Evolutionary conservation across 1,139 yeast species (phyloP).

Genomic region (Saccharomyces hybrid): DNA sequence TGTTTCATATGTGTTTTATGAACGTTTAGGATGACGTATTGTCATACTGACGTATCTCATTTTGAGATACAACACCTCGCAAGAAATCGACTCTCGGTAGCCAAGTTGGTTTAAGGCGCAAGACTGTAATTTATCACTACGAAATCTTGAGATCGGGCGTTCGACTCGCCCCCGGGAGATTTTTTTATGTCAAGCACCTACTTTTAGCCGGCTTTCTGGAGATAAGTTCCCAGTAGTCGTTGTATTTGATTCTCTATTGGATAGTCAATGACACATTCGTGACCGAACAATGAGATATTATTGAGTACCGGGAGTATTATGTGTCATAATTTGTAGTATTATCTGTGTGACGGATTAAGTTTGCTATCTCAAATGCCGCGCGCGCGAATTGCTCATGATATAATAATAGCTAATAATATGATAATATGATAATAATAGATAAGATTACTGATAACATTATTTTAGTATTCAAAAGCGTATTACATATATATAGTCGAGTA

Average conservation of each 20-base stretch:
- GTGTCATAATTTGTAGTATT: neutral
- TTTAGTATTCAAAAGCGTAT: neutral
- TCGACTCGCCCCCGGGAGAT: constrained; percentile 26
- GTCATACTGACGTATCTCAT: too few species aligned
- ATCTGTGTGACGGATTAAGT: neutral
- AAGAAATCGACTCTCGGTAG: constrained; percentile 16
- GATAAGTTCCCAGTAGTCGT: neutral
- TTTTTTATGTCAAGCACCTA: constrained; percentile 1
- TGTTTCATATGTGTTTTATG: too few species aligned
- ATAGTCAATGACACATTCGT: too few species aligned
- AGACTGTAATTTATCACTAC: constrained; percentile 20
- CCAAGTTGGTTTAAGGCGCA: constrained; percentile 29
- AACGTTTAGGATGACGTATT: too few species aligned
- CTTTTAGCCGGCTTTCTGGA: neutral
- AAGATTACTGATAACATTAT: neutral
- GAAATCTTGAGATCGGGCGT: constrained; percentile 25
- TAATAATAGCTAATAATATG: neutral
- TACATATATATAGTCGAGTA: neutral
- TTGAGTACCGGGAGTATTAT: neutral
- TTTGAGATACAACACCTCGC: too few species aligned
- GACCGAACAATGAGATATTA: neutral
- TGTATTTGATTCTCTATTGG: neutral
- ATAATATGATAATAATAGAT: neutral
- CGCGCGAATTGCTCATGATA: neutral
- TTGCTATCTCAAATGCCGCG: neutral